phyloP scores from a whole-genome alignment of 305 asterid genomes.

The Stenogyne calaminthoides region DNA sequence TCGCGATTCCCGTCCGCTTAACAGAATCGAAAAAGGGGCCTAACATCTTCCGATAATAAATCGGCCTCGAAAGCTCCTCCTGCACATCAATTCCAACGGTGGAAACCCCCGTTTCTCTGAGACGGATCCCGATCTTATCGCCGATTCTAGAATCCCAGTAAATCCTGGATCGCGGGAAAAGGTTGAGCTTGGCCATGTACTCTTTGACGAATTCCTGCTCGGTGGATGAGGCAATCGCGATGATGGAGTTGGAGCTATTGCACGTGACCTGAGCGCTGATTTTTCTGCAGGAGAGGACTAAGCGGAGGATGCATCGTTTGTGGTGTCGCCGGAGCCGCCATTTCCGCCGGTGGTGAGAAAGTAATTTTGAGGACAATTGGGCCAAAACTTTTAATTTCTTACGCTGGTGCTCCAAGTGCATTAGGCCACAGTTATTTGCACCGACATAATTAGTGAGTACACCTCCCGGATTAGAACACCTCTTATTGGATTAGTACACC shows the following conservation, averaged over 20 bases:
- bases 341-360: conserved; percentile 23
- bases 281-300: conserved; percentile 65
- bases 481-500: too few species aligned
- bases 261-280: conserved; percentile 74
- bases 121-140: conserved; percentile 61
- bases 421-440: too few species aligned
- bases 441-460: too few species aligned
- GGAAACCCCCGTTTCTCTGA: conserved; percentile 50
- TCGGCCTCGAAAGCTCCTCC: conserved; percentile 60
- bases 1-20: conserved; percentile 51
- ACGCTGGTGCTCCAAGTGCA: too few species aligned
- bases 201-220: conserved; percentile 66
- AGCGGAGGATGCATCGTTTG: conserved; percentile 50
- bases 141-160: conserved; percentile 68
- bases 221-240: conserved; percentile 77
- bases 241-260: conserved; percentile 48
- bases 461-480: too few species aligned
- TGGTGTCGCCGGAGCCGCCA: conserved; percentile 41
- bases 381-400: too few species aligned
- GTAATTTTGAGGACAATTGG: background rate
- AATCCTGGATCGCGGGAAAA: conserved; percentile 54
- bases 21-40: conserved; percentile 59
- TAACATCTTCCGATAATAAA: conserved; percentile 59
- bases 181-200: conserved; percentile 55
- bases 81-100: conserved; percentile 54